Base-by-base conservation (phyloP, 1,284 basidiomycete species). In the Sanghuangporus weigelae region DNA sequence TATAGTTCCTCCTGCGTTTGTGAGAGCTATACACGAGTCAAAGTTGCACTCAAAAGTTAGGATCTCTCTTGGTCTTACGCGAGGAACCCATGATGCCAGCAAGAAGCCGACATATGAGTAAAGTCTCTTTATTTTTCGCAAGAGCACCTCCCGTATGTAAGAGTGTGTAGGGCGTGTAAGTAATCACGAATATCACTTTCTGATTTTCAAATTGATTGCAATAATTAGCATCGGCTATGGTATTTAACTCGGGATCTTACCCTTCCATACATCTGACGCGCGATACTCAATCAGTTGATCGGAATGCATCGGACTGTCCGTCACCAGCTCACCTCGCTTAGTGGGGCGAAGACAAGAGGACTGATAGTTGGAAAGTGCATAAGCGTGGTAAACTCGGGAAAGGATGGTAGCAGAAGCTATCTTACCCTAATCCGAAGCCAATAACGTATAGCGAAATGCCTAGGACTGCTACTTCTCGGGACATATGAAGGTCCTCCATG, bases 131-230 rank as follows among this genome's bases (percentile, higher is more conserved):
- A 70, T 86, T 87, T 38, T 79, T 78, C 10, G 84, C 80, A 1
- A 89, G 74, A 6, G 84, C 84, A 31, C 86, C 84, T 53, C 84
- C 85, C 12, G 91, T 73, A 69, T 90, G 85, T 71, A 89, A 85
- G 10, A 86, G 68, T 1, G 80, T 78, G 71, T 87, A 90, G 1
- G 83, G 72, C 3, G 79, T 76, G 67, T 83, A 81, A 0, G 85
- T 85, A n/a, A 76, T 69, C 11, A 88, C 71, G 71, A 86, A 83
- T n/a, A 85, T 73, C 26, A 77, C 74, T 26, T 81, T 79, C 81
- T 84, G 67, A 8, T 59, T 54, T 14, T 46, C 42, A 16, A 63
- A 48, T 39, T 53, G 35, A 48, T 44, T 44, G 40, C 46, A 53
- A 40, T 16, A 56, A 36, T 19, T 54, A 57, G 14, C 31, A 26